Base-by-base conservation (phyloP, 176 grass and related monocot genomes). In the Calamus simplicifolius region DNA sequence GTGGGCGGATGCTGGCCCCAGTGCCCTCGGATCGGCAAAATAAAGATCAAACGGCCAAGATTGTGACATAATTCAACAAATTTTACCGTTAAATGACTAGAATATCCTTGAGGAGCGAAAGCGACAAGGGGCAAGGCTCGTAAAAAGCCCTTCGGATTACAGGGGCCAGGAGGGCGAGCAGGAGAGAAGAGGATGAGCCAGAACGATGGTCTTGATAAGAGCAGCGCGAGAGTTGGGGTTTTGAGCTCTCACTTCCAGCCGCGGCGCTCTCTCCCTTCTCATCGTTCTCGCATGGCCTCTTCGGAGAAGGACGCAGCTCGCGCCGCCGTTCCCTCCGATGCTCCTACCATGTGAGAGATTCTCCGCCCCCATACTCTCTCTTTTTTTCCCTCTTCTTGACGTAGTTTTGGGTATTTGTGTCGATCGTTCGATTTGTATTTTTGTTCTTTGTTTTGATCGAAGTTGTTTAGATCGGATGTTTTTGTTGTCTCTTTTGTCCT, bases 271-370 rank as follows among this genome's bases (percentile, higher is more conserved):
- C 26, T 54, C 27, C 66, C 26, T 19, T 62, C 19, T 52, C 18
- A 19, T 19, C 67, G 19, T 43, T 16, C 55, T 52, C 25, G 19
- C 25, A 73, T 73, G 58, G 67, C 86, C 53, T 67, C 79, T 56
- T 72, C 73, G 49, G 59, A 72, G 54, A 64, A 77, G 68, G 72
- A 75, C 15, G 75, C 82, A n/a, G 68, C 79, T 49, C 75, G 79
- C 15, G 79, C 79, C 43, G 54, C 82, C 26, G 43, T 60, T 7
- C 79, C 75, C 23, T 54, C 73, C 63, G 79, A 71, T 57, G 76
- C 67, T 5, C 72, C 72, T 13, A 91, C 87, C 72, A 91, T 91
- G 87, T 91, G 60, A 86, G 68, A 21, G 12, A 68, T 72, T 64
- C 19, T 72, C 16, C 74, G 18, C 65, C 19, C 19, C 30, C 51